Evolutionary conservation across 1,284 basidiomycete species (phyloP).

Genomic region (Phylloboletellus chloephorus): DNA sequence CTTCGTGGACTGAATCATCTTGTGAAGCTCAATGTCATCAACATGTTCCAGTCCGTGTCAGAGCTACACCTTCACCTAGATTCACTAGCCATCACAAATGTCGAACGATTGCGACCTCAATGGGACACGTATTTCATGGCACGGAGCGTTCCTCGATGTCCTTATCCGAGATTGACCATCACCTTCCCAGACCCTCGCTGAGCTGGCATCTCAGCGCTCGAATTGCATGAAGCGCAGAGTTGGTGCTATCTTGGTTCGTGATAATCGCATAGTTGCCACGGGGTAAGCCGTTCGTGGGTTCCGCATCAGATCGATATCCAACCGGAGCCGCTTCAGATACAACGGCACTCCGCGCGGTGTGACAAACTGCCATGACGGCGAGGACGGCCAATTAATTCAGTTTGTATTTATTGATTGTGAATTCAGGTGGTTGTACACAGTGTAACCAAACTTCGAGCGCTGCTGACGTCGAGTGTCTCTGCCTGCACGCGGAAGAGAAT

Average conservation of each 20-base stretch:
- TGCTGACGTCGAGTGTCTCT: slow-evolving; percentile 72
- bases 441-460: slow-evolving; percentile 57
- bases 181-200: slow-evolving; percentile 68
- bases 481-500: slow-evolving; percentile 98
- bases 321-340: slow-evolving; percentile 50
- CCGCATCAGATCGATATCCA: not conserved
- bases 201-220: slow-evolving; percentile 80
- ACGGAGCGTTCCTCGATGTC: slow-evolving; percentile 19
- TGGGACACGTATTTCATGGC: slow-evolving; percentile 99
- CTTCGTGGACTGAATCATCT: slow-evolving; percentile 44
- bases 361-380: slow-evolving; percentile 77
- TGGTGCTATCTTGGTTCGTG: slow-evolving; percentile 85
- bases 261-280: slow-evolving; percentile 87
- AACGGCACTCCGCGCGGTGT: slow-evolving; percentile 95
- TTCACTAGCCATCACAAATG: slow-evolving; percentile 61
- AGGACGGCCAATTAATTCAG: not conserved
- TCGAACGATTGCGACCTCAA: slow-evolving; percentile 72
- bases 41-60: slow-evolving; percentile 56
- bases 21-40: slow-evolving; percentile 65
- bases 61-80: slow-evolving; percentile 64
- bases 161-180: slow-evolving; percentile 4
- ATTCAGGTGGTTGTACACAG: slow-evolving; percentile 62
- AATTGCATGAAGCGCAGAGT: slow-evolving; percentile 99
- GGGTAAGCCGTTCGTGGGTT: slow-evolving; percentile 46
- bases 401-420: slow-evolving; percentile 4